A percentile compares a stretch with the other conserved stretches of the same genome.
phyloP scores from a whole-genome alignment of 202 grass and related monocot genomes.

The Zoysia matrella region DNA sequence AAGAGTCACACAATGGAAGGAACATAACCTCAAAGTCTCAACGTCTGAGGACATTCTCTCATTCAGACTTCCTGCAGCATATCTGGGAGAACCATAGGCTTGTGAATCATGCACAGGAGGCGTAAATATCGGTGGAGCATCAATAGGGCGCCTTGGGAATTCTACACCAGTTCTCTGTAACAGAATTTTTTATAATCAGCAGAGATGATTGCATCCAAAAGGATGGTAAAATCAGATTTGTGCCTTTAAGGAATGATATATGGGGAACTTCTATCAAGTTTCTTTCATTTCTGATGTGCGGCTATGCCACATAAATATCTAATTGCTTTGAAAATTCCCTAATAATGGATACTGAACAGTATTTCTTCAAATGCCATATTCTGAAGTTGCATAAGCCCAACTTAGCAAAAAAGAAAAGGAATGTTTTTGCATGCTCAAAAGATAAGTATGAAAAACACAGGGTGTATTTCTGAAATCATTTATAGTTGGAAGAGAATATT shows the following conservation, averaged over 20 bases:
- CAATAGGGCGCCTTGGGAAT: constrained; percentile 71
- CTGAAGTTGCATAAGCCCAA: neutral
- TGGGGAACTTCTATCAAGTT: neutral
- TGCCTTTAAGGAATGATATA: neutral
- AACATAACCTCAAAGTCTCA: constrained; percentile 67
- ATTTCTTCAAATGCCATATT: neutral
- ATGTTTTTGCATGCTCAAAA: neutral
- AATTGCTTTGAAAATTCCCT: neutral
- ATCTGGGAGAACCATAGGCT: constrained; percentile 60
- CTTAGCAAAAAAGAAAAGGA: neutral
- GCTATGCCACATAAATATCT: neutral
- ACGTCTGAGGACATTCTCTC: constrained; percentile 57
- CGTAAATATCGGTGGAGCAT: constrained; percentile 76
- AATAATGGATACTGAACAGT: neutral
- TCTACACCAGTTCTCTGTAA: constrained; percentile 73
- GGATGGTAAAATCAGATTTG: neutral
- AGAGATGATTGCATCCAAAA: constrained; percentile 5
- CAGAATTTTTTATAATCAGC: constrained; percentile 16
- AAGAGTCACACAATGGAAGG: constrained; percentile 22
- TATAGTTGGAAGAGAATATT: constrained; percentile 11
- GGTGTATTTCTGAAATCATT: constrained; percentile 29
- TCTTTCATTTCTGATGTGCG: neutral
- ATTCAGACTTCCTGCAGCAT: constrained; percentile 51
- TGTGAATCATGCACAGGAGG: constrained; percentile 57
- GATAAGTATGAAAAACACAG: neutral